Base-by-base conservation (phyloP, 495 filamentous ascomycete genomes). In the Talaromyces trachyspermus region DNA sequence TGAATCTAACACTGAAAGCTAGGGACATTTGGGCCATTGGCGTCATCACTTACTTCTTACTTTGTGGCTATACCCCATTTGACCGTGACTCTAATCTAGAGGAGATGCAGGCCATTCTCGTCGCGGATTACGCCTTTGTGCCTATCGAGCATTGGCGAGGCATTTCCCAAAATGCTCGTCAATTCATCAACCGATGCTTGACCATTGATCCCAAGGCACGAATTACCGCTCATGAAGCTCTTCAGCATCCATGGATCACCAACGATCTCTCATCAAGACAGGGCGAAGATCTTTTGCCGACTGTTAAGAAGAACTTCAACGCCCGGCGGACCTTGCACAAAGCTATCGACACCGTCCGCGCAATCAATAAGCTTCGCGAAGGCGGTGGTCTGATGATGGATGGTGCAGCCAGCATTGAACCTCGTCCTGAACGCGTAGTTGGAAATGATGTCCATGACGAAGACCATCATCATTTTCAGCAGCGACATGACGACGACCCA, bases 301-400 rank as follows among this genome's bases (percentile, higher is more conserved):
- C 83, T 2, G 86, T 98, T 52, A 94, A 94, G 79, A 96, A 96
- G 81, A 98, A 98, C 69, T 98, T 98, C 75, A 98, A 98, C 55
- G 92, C 92, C 6, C 75, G 91, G 23, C 75, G 89, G 48, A 97
- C 91, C 7, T 74, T 98, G 43, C 92, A 97, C 65, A 89, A 90
- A 10, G 92, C 92, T 22, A 97, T 98, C 62, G 92, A 98, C 63
- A 96, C 94, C 0, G 89, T 98, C 37, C 78, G 94, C n/a, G 92
- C 92, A 0, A 96, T 98, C 61, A 96, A 96, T 61, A 95, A 98
- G 69, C 66, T 98, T 35, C 74, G 91, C 42, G 92, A 95, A 53
- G 89, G 85, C 11, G 84, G 88, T 38, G 77, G 78, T 1, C 72
- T 79, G 12, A 79, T 88, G 61, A 95, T 95, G 89, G 89, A 95